Base-by-base conservation (phyloP, 2,329 filamentous ascomycete genomes). In the Pezicula radicicola region DNA sequence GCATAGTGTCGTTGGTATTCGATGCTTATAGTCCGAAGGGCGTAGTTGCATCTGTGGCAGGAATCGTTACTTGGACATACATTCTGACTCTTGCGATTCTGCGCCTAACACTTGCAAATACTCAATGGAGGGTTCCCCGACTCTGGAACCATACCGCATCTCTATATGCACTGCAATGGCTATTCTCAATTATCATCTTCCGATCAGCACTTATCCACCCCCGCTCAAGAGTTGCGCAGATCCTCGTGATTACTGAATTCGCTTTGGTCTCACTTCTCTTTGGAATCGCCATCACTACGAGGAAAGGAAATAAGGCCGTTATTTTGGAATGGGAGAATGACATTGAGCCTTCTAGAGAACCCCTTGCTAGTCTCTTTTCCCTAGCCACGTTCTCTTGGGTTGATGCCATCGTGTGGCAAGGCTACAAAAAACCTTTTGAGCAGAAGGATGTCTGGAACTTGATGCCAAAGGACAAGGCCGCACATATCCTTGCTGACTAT, bases 81-180 rank as follows among this genome's bases (percentile, higher is more conserved):
- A 82, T 92, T 37, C 75, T 93, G 27, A 71, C 85, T 15, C 79
- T 99, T 53, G 85, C 85, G 13, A 81, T 84, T 18, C 72, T 91
- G 41, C 85, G 94, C 33, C 74, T 97, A 63, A 85, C 71, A 71
- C 83, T 77, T 71, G 86, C 69, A 69, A 83, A 74, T 71, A 83
- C 72, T 63, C 83, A 76, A 77, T 90, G 73, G 80, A 80, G 68
- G 69, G 68, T 94, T 13, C 86, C 88, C 8, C 78, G 81, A 53
- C 74, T 97, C 8, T 99, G 94, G 94, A 92, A 93, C 66, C 94
- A 99, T 70, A 97, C 94, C 0, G 88, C 91, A 18, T 73, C 80
- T 56, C 83, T 99, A 49, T 99, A 99, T 70, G 80, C 81, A 50
- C 75, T 85, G 49, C 87, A 92, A 67, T 99, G 93, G 91, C 64